These are phyloP conservation scores for Acer campestre DNA, from an alignment of 345 rosid species.

Conservation along the genomic window DNA sequence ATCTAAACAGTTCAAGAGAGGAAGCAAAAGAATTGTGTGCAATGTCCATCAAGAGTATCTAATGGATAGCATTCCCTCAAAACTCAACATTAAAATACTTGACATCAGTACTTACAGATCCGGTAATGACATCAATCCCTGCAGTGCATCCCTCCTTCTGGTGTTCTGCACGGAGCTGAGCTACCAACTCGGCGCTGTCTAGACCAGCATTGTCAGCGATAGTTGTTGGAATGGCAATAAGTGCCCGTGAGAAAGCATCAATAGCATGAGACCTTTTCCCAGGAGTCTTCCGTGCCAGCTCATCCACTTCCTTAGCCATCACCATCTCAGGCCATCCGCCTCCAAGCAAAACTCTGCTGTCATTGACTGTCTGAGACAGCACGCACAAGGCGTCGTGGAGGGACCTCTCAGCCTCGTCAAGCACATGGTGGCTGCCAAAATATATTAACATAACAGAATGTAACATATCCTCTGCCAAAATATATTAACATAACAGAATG, in stretches of 20 bases:
- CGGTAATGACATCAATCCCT: constrained; percentile 90
- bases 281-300: constrained; percentile 88
- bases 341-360: constrained; percentile 86
- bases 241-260: constrained; percentile 91
- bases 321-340: constrained; percentile 99
- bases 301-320: constrained; percentile 97
- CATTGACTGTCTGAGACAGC: constrained; percentile 92
- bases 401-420: constrained; percentile 98
- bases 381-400: constrained; percentile 96
- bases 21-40: not conserved
- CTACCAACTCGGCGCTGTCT: constrained; percentile 94
- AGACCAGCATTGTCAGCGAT: constrained; percentile 98
- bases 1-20: not conserved
- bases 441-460: not conserved
- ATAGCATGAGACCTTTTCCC: constrained; percentile 97
- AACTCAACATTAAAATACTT: not conserved
- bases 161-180: constrained; percentile 98
- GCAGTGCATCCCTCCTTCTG: constrained; percentile 74
- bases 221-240: constrained; percentile 78
- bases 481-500: not conserved
- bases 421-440: constrained; percentile 81
- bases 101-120: constrained; percentile 64
- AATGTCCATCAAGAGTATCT: not conserved
- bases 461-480: constrained; percentile 41
- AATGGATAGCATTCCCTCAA: not conserved